Percentiles rank a stretch among this genome's conserved stretches.
These are phyloP conservation scores for Viola pubescens DNA, from an alignment of 441 rosid genomes.

Conservation along the genomic window DNA sequence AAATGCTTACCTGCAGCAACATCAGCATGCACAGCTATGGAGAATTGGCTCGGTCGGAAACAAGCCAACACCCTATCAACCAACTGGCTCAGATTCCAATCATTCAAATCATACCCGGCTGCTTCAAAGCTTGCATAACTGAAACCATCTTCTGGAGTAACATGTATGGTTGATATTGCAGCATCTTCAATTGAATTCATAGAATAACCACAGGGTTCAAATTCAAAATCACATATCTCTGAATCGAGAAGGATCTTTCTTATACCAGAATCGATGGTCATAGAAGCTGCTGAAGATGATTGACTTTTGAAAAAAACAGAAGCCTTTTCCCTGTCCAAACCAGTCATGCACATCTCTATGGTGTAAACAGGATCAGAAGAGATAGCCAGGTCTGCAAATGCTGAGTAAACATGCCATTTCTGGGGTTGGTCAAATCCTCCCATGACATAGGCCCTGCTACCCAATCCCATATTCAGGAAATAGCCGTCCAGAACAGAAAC, in stretches of 20 bases:
- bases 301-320: constrained; percentile 51
- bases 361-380: constrained; percentile 43
- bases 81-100: constrained; percentile 30
- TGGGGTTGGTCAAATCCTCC: constrained; percentile 37
- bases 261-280: constrained; percentile 65
- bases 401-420: constrained; percentile 81
- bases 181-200: constrained; percentile 68
- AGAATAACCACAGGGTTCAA: constrained; percentile 84
- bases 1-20: constrained; percentile 17
- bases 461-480: constrained; percentile 48
- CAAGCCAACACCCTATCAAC: constrained; percentile 56
- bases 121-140: constrained; percentile 87
- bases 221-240: constrained; percentile 62
- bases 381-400: constrained; percentile 31
- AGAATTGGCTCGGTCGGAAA: constrained; percentile 54
- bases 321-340: constrained; percentile 45
- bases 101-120: constrained; percentile 43
- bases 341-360: constrained; percentile 85
- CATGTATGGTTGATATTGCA: constrained; percentile 70
- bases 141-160: constrained; percentile 77
- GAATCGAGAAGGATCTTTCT: constrained; percentile 65
- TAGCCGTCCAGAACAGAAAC: constrained; percentile 53
- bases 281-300: constrained; percentile 38
- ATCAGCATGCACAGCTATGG: constrained; percentile 51
- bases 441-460: constrained; percentile 57